Evolutionary conservation across 768 basidiomycete species (phyloP), one percentile per base, ranked within the genome.

Genomic region (Podaxis pistillaris): DNA sequence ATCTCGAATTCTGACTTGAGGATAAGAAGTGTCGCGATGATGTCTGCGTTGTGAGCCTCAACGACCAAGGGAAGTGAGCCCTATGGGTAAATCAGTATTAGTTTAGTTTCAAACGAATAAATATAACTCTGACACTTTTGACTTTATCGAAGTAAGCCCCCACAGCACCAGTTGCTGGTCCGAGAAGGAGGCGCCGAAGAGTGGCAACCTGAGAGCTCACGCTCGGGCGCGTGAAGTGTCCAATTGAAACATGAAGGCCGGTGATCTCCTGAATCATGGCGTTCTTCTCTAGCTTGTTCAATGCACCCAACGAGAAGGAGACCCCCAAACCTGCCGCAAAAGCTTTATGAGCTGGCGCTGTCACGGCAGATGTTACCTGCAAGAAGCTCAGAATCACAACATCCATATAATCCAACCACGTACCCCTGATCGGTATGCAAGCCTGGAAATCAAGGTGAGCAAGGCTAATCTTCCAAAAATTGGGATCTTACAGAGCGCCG

Each of bases 171-270:
- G 73, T 71, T 2, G 68, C 63, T 13, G 79, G 73, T 26, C 73
- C 77, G 8, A 88, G 75, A 7, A 96, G 76, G 41, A 94, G 75
- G 7, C 81, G 77, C 1, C 94, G 82, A 50, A 97, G 75, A 3
- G 85, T 78, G 13, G 88, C 88, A 64, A 96, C 87, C 66, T 94
- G 86, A n/a, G 88, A 90, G 73, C 93, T 93, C 33, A 93, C 80
- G 63, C 91, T 90, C 0, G 80, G 67, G 72, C 77, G 68, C 40
- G 78, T 63, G 22, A 75, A 75, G 68, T 85, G 84, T 4, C 78
- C 72, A 49, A 96, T 72, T 5, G 79, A 72, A 64, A 96, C 74
- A 69, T 93, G 91, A 4, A 94, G 70, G 1, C 85, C 90, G 3
- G 84, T 81, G 7, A 81, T 74, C 15, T 87, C 84, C 68, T 90